phyloP scores from a whole-genome alignment of 345 rosid genomes.

The Hibiscus mutabilis region DNA sequence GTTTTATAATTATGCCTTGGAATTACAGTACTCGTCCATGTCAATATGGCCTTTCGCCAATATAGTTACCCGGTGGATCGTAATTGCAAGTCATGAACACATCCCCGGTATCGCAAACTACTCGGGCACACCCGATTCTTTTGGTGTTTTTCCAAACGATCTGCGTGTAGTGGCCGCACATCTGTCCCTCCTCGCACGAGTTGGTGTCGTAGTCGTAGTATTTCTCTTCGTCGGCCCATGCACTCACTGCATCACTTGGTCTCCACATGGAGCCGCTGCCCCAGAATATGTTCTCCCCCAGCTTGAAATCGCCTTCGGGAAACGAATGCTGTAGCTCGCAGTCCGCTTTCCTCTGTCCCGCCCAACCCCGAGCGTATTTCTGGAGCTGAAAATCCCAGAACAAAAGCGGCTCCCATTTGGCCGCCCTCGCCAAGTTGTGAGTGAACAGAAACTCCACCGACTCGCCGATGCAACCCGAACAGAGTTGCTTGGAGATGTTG shows the following conservation, averaged over 20 bases:
- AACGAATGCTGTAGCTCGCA: slow-evolving; percentile 64
- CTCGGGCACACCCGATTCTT: slow-evolving; percentile 70
- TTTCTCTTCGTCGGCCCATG: slow-evolving; percentile 75
- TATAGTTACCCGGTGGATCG: slow-evolving; percentile 75
- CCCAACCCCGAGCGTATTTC: slow-evolving; percentile 75
- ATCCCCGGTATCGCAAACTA: slow-evolving; percentile 63
- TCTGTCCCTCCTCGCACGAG: slow-evolving; percentile 46
- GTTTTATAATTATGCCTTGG: too few species aligned
- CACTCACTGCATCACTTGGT: slow-evolving; percentile 54
- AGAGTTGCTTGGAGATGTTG: slow-evolving; percentile 46
- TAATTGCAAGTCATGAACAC: slow-evolving; percentile 92
- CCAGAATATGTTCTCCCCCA: slow-evolving; percentile 81
- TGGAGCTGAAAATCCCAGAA: slow-evolving; percentile 69
- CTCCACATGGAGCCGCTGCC: slow-evolving; percentile 65
- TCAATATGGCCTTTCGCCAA: slow-evolving; percentile 51
- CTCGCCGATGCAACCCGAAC: slow-evolving; percentile 65
- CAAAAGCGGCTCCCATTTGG: slow-evolving; percentile 60
- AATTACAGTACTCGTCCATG: neutral
- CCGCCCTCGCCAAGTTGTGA: slow-evolving; percentile 62
- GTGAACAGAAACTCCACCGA: slow-evolving; percentile 58
- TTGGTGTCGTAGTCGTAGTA: slow-evolving; percentile 50
- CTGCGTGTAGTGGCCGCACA: slow-evolving; percentile 90
- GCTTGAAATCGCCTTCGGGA: slow-evolving; percentile 47
- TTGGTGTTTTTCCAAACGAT: slow-evolving; percentile 68
- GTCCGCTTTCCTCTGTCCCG: slow-evolving; percentile 49